Evolutionary conservation across 805 yeast genomes (phyloP).

Genomic region (Ogataea salicorniae): DNA sequence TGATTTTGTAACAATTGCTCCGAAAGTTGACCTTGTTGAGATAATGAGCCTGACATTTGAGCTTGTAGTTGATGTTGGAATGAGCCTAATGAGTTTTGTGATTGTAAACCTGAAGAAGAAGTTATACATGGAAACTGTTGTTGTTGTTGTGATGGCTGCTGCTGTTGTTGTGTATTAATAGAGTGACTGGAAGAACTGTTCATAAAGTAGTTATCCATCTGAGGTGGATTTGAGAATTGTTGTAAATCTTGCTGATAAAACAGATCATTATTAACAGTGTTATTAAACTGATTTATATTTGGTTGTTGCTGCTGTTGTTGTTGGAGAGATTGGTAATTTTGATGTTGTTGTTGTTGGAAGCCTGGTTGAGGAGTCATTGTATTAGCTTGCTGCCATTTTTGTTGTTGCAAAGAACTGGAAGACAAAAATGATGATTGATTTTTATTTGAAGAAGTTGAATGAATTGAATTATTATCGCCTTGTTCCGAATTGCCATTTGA

Average conservation of each 20-base stretch:
- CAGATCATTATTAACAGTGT: too few relatives aligned
- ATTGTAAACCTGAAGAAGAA: too few relatives aligned
- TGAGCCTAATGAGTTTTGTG: too few relatives aligned
- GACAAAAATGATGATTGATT: background rate
- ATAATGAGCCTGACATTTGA: too few relatives aligned
- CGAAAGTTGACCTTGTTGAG: too few relatives aligned
- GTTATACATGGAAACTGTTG: background rate
- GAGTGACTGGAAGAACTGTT: too few relatives aligned
- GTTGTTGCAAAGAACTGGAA: slow-evolving; percentile 1
- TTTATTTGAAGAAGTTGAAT: background rate
- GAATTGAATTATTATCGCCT: background rate
- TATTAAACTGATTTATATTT: background rate
- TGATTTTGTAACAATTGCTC: too few relatives aligned
- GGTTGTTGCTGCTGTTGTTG: slow-evolving; percentile 3
- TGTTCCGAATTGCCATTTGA: background rate
- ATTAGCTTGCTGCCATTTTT: background rate
- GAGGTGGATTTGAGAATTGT: too few relatives aligned
- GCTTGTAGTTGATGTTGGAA: too few relatives aligned
- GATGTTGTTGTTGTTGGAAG: slow-evolving; percentile 1
- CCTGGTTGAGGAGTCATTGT: background rate
- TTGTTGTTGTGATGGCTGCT: background rate
- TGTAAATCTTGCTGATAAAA: too few relatives aligned
- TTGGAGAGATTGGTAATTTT: background rate
- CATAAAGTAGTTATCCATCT: too few relatives aligned
- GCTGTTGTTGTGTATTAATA: background rate